These are phyloP conservation scores for Pichia cephalocereana DNA, from an alignment of 805 yeast genomes.

Conservation along the genomic window DNA sequence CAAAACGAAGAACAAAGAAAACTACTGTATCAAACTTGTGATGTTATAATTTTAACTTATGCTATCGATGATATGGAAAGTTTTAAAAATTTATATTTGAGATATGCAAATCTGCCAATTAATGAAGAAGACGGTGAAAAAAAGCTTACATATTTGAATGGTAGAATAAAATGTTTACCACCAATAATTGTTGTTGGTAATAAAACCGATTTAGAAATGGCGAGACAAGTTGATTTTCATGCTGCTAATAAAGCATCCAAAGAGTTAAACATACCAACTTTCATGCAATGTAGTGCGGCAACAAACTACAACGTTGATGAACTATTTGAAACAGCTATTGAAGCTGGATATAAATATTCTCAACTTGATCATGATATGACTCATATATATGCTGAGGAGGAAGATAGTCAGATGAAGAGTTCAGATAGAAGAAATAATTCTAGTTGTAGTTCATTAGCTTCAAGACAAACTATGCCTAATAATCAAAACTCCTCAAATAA, in stretches of 20 bases:
- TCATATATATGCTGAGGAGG: slow-evolving; percentile 4
- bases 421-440: neutral
- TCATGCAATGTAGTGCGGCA: slow-evolving; percentile 75
- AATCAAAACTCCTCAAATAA: neutral
- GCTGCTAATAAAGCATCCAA: slow-evolving; percentile 17
- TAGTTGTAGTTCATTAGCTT: neutral
- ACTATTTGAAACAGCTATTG: slow-evolving; percentile 41
- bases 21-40: slow-evolving; percentile 25
- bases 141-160: slow-evolving; percentile 1
- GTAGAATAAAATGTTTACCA: slow-evolving; percentile 4
- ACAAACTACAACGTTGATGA: slow-evolving; percentile 70
- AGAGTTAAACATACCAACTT: slow-evolving; percentile 24
- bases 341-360: slow-evolving; percentile 8
- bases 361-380: slow-evolving; percentile 8
- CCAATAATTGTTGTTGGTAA: slow-evolving; percentile 56
- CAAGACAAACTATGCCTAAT: neutral
- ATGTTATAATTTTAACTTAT: slow-evolving; percentile 42
- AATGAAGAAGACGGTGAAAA: slow-evolving; percentile 8
- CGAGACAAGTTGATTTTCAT: slow-evolving; percentile 60
- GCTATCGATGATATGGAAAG: slow-evolving; percentile 31
- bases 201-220: slow-evolving; percentile 65
- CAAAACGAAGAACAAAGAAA: slow-evolving; percentile 21
- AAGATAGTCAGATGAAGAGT: neutral
- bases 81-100: slow-evolving; percentile 8
- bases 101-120: slow-evolving; percentile 28